A percentile compares a stretch with the other conserved stretches of the same genome.
Conservation (phyloP, 2,329 filamentous ascomycete genomes). For the Cladosporium sp. region DNA sequence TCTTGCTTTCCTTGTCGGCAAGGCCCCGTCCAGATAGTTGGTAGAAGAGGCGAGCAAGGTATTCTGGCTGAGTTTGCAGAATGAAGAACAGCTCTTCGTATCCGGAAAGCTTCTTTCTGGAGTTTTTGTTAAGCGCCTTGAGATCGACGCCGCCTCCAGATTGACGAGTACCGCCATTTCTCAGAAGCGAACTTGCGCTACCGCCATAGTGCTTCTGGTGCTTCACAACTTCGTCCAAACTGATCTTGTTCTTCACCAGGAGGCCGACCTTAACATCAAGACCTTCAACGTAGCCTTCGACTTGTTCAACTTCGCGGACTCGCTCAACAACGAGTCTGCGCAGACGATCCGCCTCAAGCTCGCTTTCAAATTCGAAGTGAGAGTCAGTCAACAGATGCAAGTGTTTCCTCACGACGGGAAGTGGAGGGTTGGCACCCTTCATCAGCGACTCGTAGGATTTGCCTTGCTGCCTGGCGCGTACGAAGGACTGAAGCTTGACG, state of each 20-base stretch:
- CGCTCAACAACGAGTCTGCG: conserved; percentile 96
- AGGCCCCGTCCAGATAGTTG: conserved; percentile 80
- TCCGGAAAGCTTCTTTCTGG: conserved; percentile 88
- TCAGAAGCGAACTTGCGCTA: conserved; percentile 37
- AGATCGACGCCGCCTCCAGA: conserved; percentile 85
- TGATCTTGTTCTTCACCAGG: conserved; percentile 99
- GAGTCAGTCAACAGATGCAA: conserved; percentile 97
- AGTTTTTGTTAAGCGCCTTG: conserved; percentile 96
- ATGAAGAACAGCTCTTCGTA: conserved; percentile 99
- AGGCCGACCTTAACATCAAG: conserved; percentile 98
- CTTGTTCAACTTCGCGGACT: conserved; percentile 93
- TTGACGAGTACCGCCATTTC: conserved; percentile 49
- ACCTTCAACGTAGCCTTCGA: conserved; percentile 97
- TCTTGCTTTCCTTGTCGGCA: conserved; percentile 87
- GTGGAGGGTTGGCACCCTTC: conserved; percentile 92
- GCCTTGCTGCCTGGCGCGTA: conserved; percentile 90
- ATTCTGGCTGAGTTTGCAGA: conserved; percentile 93
- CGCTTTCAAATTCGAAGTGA: conserved; percentile 98
- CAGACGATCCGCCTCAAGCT: conserved; percentile 92
- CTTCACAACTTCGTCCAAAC: conserved; percentile 92
- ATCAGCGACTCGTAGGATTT: conserved; percentile 98
- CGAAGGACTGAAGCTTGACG: conserved; percentile 96
- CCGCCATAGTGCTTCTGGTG: conserved; percentile 97
- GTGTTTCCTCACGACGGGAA: conserved; percentile 96
- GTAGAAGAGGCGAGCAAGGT: conserved; percentile 85